Base-by-base conservation (phyloP, 176 grass and related monocot species). In the barley (Hordeum vulgare) region DNA sequence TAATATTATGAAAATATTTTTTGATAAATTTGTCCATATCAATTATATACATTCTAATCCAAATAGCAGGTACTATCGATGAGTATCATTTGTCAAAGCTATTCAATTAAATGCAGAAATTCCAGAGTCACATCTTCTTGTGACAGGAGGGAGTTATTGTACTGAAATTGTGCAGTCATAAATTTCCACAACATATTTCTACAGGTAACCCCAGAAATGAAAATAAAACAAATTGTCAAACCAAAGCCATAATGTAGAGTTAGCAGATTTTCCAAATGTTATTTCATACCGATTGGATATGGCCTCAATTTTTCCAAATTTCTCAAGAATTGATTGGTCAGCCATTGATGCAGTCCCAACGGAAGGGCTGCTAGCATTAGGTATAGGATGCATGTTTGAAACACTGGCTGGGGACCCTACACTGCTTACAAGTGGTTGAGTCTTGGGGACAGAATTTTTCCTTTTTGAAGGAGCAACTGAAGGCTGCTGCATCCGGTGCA, bases 361-460 rank as follows among this genome's bases (percentile, higher is more conserved):
- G 6, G 96, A 96, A 34, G 96, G 96, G 80, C 96, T 99, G 72
- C 74, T 92, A 68, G 85, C 93, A 90, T 90, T 99, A 29, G 87
- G 75, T 41, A 67, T 66, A 73, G 80, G 58, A 45, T 86, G 91
- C 88, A 96, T 92, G 57, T 99, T 99, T 82, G 89, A 90, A 86
- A 99, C 96, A 90, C 93, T 99, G 73, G 90, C 96, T 84, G 96
- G 96, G 77, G 96, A 99, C 28, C 93, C 96, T 73, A 94, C 93
- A 87, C 67, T 87, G 34, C 85, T 98, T 77, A 90, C 84, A 66
- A 80, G 37, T 4, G 63, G 79, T 92, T 88, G 93, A 81, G 75
- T 92, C 81, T 92, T 95, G 36, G 81, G 75, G 24, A 85, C 90
- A 67, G 87, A 90, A 88, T 81, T 92, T 88, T 95, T 95, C 20